phyloP scores from a whole-genome alignment of 768 basidiomycete species.

The Xerocomellus amylosporus region DNA sequence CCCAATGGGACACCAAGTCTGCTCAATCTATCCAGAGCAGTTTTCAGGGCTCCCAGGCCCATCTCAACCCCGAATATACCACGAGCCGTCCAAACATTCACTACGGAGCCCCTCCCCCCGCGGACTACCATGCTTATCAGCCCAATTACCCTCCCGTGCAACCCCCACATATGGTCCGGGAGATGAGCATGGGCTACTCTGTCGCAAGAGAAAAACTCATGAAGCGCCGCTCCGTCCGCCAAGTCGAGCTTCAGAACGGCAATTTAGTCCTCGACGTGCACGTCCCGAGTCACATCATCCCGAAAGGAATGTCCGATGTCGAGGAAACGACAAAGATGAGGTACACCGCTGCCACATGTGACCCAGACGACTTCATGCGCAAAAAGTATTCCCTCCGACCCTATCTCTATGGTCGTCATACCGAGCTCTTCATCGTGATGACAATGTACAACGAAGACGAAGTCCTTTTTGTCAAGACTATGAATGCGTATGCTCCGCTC shows the following conservation, averaged over 20 bases:
- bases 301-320: constrained; percentile 54
- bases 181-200: constrained; percentile 57
- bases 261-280: constrained; percentile 83
- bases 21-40: constrained; percentile 59
- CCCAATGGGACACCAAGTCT: constrained; percentile 51
- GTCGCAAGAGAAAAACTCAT: constrained; percentile 75
- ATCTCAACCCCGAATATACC: constrained; percentile 62
- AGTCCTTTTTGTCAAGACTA: constrained; percentile 70
- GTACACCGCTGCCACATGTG: constrained; percentile 86
- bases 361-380: constrained; percentile 84
- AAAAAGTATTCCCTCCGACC: constrained; percentile 76
- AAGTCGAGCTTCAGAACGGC: constrained; percentile 77
- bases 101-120: constrained; percentile 42
- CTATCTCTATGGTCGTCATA: constrained; percentile 74
- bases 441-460: constrained; percentile 97
- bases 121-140: constrained; percentile 43
- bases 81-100: constrained; percentile 46
- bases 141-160: constrained; percentile 62
- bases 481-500: constrained; percentile 65
- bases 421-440: constrained; percentile 94
- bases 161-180: constrained; percentile 47
- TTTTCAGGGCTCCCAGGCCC: constrained; percentile 66
- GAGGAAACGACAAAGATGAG: constrained; percentile 84
- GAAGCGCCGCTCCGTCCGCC: constrained; percentile 74
- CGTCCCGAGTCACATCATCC: constrained; percentile 76